Base-by-base conservation (phyloP, 148 eudicot species). In the Pouteria glomerata region DNA sequence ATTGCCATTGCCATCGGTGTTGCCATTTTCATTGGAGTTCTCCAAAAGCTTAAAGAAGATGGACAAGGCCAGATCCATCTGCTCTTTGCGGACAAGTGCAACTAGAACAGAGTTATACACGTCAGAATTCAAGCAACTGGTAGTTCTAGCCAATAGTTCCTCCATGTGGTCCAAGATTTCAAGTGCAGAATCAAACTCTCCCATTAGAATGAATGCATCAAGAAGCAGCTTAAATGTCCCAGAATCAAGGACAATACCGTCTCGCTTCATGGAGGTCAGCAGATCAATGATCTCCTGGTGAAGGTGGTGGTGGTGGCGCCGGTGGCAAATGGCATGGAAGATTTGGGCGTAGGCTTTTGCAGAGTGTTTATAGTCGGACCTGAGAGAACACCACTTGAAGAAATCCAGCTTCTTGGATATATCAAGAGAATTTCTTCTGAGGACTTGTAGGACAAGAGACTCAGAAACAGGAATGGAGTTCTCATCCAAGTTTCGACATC, bases 161-260 rank as follows among this genome's bases (percentile, higher is more conserved):
- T 84, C 88, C 74, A 90, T 75, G 70, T 70, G 81, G 57, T 90
- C 86, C 74, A 90, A 69, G 62, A 88, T 80, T 66, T 80, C 85
- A n/a, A 88, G 77, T n/a, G 89, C 92, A 21, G 84, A 83, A 82
- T 86, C 90, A 68, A 77, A 77, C 72, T 87, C 83, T 24, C 90
- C 91, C n/a, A 78, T 83, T 41, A 51, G 76, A 18, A 88, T 83
- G 58, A 85, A 87, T 11, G 91, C 70, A 76, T 93, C 96, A 52
- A 92, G 85, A 13, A 92, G 76, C 74, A 82, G 75, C 67, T 92
- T 90, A 68, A 82, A 83, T 66, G 83, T 86, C 29, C 72, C 67
- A 4, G 91, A 80, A 79, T 85, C 90, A 44, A 88, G 78, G 19
- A 73, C 74, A 69, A 86, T 57, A 21, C 85, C 89, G 13, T 92